Conservation (phyloP, 345 rosid species). For the Citrus reticulata region DNA sequence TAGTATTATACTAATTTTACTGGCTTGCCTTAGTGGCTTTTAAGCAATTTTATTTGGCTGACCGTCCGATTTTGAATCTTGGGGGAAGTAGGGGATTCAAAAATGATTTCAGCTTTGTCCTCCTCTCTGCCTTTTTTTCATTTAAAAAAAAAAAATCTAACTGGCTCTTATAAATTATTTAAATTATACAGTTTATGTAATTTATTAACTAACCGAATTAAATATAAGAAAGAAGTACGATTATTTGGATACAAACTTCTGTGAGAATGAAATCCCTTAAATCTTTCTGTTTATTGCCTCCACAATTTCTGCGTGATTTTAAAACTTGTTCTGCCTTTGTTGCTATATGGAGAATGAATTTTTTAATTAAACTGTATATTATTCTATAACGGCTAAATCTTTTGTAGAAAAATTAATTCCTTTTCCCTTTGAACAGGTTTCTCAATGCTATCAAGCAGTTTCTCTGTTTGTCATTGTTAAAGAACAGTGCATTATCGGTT, state of each 20-base stretch:
- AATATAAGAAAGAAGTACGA: neutral
- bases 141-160: no score
- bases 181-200: no score
- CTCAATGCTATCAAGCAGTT: conserved; percentile 78
- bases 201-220: no score
- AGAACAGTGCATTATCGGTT: conserved; percentile 91
- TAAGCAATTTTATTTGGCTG: no score
- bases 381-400: neutral
- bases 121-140: no score
- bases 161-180: no score
- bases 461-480: conserved; percentile 86
- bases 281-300: neutral
- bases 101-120: no score
- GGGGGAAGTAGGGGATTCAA: no score
- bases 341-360: neutral
- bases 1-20: neutral
- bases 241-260: neutral
- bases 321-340: neutral
- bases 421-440: conserved; percentile 54
- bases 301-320: neutral
- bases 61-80: no score
- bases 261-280: neutral
- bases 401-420: conserved; percentile 2
- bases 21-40: no score
- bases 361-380: neutral